Evolutionary conservation across 495 filamentous ascomycete species (phyloP).

Genomic region (Trichoderma gamsii): DNA sequence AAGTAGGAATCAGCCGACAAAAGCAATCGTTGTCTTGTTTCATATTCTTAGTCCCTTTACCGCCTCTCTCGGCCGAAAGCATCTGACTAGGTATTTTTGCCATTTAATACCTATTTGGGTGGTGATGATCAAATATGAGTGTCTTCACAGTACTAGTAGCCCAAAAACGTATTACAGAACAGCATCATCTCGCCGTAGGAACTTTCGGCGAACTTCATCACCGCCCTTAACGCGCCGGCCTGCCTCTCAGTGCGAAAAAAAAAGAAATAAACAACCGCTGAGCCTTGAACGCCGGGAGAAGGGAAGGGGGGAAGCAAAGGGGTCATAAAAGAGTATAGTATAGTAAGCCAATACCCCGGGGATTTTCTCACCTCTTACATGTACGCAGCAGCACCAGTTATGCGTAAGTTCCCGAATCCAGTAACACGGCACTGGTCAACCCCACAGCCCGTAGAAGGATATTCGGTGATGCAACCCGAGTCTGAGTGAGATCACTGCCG

Average conservation of each 20-base stretch:
- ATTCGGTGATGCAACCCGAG: neutral
- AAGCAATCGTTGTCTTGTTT: neutral
- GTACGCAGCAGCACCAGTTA: neutral
- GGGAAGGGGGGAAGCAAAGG: neutral
- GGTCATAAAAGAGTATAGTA: neutral
- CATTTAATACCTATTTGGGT: no score
- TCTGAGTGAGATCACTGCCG: constrained; percentile 7
- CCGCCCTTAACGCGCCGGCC: neutral
- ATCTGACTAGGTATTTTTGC: neutral
- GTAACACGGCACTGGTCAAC: neutral
- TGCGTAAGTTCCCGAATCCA: constrained; percentile 7
- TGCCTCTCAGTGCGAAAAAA: neutral
- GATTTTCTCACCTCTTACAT: neutral
- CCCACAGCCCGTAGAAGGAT: constrained; percentile 1
- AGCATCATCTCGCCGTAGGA: neutral
- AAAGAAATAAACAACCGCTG: neutral
- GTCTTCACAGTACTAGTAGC: neutral
- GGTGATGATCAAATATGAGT: no score
- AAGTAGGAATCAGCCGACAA: constrained; percentile 7
- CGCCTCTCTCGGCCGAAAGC: neutral
- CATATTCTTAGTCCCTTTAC: neutral
- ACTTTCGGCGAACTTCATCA: constrained; percentile 7
- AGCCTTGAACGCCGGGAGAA: neutral
- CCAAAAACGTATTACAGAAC: neutral
- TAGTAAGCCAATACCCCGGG: constrained; percentile 2